Percentiles rank a stretch among this genome's conserved stretches.
phyloP scores from a whole-genome alignment of 306 rosid species.

The Dryas alaskensis region DNA sequence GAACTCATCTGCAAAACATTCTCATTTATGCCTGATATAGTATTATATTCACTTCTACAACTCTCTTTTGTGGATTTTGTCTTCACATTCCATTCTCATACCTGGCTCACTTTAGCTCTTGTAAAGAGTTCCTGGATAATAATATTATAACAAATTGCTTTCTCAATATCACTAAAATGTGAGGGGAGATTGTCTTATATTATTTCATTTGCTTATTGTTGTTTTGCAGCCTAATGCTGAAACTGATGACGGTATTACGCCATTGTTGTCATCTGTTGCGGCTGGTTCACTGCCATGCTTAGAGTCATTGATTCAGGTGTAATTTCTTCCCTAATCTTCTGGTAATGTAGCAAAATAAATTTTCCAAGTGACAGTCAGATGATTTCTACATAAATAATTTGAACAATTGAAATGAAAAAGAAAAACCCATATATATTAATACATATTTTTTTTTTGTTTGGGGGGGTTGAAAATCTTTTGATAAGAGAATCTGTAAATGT shows the following conservation, averaged over 20 bases:
- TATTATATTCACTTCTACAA: neutral
- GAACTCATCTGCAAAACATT: neutral
- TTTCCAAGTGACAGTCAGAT: neutral
- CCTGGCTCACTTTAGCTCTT: neutral
- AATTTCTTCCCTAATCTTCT: conserved; percentile 22
- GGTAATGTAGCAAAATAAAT: neutral
- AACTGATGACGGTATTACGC: conserved; percentile 87
- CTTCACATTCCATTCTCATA: neutral
- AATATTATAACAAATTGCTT: neutral
- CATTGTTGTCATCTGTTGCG: conserved; percentile 82
- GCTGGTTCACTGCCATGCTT: conserved; percentile 82
- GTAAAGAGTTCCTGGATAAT: conserved; percentile 6
- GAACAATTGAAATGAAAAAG: neutral
- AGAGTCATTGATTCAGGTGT: conserved; percentile 84
- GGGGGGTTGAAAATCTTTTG: neutral
- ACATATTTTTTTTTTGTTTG: neutral
- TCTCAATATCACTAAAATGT: neutral
- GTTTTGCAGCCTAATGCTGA: conserved; percentile 84
- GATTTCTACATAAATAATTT: conserved; percentile 1
- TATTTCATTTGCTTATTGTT: conserved; percentile 15
- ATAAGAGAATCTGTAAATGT: neutral
- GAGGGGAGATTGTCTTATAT: neutral
- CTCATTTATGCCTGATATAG: neutral
- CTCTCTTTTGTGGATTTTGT: neutral
- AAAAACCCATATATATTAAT: neutral